A percentile compares a stretch with the other conserved stretches of the same genome.
phyloP scores from a whole-genome alignment of 2,329 filamentous ascomycete genomes.

The Trematosphaeria pertusa region DNA sequence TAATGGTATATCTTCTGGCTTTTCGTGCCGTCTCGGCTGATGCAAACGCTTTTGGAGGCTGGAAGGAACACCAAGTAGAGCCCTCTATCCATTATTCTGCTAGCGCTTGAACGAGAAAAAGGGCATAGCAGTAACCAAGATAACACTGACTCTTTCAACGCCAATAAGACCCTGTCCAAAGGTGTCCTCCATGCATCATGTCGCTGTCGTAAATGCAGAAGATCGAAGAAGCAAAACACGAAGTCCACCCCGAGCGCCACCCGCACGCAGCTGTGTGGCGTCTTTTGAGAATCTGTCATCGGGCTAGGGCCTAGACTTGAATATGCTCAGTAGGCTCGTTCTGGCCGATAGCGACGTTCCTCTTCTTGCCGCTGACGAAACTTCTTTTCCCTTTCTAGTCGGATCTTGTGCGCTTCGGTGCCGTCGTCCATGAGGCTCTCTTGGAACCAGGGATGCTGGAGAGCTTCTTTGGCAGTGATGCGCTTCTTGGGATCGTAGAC shows the following conservation, averaged over 20 bases:
- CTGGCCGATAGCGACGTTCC: slow-evolving; percentile 37
- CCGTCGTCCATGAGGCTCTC: slow-evolving; percentile 70
- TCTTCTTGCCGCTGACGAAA: slow-evolving; percentile 37
- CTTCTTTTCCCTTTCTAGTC: slow-evolving; percentile 52
- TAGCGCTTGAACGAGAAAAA: slow-evolving; percentile 18
- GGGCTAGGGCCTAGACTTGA: too few species aligned
- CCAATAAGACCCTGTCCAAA: slow-evolving; percentile 30
- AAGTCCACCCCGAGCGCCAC: slow-evolving; percentile 4
- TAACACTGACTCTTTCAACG: slow-evolving; percentile 37
- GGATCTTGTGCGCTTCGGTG: slow-evolving; percentile 68
- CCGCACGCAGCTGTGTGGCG: too few species aligned
- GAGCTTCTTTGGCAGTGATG: slow-evolving; percentile 69
- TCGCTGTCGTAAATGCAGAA: slow-evolving; percentile 50
- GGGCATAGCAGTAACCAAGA: slow-evolving; percentile 34
- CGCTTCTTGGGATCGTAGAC: slow-evolving; percentile 71
- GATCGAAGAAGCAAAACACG: slow-evolving; percentile 36
- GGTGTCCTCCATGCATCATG: slow-evolving; percentile 43
- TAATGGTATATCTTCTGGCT: slow-evolving; percentile 11
- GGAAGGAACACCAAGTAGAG: neutral
- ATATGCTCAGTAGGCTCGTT: slow-evolving; percentile 25
- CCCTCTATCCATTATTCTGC: slow-evolving; percentile 21
- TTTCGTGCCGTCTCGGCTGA: neutral
- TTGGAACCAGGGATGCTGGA: slow-evolving; percentile 72
- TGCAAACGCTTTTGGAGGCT: neutral
- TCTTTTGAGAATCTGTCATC: too few species aligned